A percentile compares a stretch with the other conserved stretches of the same genome.
phyloP scores from a whole-genome alignment of 192 early-diverging fungal genomes.

The Spizellomyces sp. region DNA sequence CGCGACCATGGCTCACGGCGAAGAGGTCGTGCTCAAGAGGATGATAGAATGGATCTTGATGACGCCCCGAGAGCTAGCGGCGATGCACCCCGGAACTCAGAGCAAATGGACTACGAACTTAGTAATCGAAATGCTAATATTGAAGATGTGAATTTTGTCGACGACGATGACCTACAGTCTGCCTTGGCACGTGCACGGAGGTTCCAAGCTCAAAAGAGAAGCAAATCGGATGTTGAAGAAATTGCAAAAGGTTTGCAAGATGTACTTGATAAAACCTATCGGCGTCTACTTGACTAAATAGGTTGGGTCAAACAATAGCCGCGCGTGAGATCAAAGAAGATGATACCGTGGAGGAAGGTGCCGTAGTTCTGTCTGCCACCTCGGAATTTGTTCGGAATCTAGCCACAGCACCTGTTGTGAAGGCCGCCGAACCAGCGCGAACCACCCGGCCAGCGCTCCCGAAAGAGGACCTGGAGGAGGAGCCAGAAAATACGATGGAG shows the following conservation, averaged over 20 bases:
- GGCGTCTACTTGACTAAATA: neutral
- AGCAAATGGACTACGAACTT: slow-evolving; percentile 33
- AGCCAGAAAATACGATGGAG: slow-evolving; percentile 13
- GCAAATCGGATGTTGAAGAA: slow-evolving; percentile 51
- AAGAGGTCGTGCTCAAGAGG: slow-evolving; percentile 41
- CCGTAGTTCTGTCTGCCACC: slow-evolving; percentile 80
- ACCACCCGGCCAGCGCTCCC: slow-evolving; percentile 2
- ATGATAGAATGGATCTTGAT: slow-evolving; percentile 50
- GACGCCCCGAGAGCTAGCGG: neutral
- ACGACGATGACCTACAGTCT: slow-evolving; percentile 91
- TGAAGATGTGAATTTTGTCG: slow-evolving; percentile 79
- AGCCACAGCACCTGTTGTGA: slow-evolving; percentile 38
- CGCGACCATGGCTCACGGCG: slow-evolving; percentile 34
- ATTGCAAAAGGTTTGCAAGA: slow-evolving; percentile 56
- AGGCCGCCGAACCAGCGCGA: slow-evolving; percentile 5
- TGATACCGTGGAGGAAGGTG: slow-evolving; percentile 8
- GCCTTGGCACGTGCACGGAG: slow-evolving; percentile 79
- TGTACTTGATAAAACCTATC: slow-evolving; percentile 1
- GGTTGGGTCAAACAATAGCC: slow-evolving; percentile 11
- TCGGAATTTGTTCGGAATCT: slow-evolving; percentile 85
- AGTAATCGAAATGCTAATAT: slow-evolving; percentile 40
- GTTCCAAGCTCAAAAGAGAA: slow-evolving; percentile 50
- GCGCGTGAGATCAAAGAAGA: slow-evolving; percentile 30
- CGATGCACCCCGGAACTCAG: neutral
- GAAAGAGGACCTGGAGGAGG: slow-evolving; percentile 23